Percentiles rank a stretch among this genome's conserved stretches.
Conservation (phyloP, 2,329 filamentous ascomycete species). For the Talaromyces sp. region DNA sequence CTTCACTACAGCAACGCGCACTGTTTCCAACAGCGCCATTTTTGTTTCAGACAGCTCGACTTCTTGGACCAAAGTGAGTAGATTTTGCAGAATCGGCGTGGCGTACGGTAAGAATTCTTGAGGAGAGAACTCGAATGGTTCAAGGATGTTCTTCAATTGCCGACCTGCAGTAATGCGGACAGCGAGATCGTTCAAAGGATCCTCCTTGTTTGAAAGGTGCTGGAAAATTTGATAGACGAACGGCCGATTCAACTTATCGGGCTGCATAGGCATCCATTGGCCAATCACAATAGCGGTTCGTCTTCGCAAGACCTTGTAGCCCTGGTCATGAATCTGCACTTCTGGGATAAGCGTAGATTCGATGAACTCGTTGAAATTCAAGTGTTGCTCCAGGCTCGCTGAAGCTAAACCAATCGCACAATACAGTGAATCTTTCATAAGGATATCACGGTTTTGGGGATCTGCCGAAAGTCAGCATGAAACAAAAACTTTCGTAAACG, state of each 20-base stretch:
- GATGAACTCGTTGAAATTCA: conserved; percentile 82
- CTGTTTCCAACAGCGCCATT: conserved; percentile 81
- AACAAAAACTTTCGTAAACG: conserved; percentile 16
- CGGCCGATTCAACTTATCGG: conserved; percentile 61
- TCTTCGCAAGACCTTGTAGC: conserved; percentile 77
- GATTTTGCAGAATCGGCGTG: conserved; percentile 62
- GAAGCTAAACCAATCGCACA: conserved; percentile 85
- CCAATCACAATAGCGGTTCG: conserved; percentile 84
- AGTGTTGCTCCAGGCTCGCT: conserved; percentile 63
- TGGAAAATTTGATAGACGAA: conserved; percentile 85
- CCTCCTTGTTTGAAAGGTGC: conserved; percentile 72
- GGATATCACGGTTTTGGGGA: conserved; percentile 61
- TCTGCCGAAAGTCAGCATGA: conserved; percentile 24
- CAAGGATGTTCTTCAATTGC: conserved; percentile 72
- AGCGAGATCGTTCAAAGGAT: conserved; percentile 80
- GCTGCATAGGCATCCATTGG: conserved; percentile 79
- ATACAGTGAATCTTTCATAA: conserved; percentile 91
- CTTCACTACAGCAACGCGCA: conserved; percentile 72
- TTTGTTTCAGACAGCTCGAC: conserved; percentile 83
- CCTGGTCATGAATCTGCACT: conserved; percentile 61
- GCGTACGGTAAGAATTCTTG: conserved; percentile 73
- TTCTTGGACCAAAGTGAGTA: conserved; percentile 73
- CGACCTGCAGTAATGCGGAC: conserved; percentile 87
- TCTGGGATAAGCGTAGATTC: conserved; percentile 70
- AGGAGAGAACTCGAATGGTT: conserved; percentile 76